A percentile compares a stretch with the other conserved stretches of the same genome.
These are phyloP conservation scores for Naganishia onofrii DNA, from an alignment of 768 basidiomycete species.

Conservation along the genomic window DNA sequence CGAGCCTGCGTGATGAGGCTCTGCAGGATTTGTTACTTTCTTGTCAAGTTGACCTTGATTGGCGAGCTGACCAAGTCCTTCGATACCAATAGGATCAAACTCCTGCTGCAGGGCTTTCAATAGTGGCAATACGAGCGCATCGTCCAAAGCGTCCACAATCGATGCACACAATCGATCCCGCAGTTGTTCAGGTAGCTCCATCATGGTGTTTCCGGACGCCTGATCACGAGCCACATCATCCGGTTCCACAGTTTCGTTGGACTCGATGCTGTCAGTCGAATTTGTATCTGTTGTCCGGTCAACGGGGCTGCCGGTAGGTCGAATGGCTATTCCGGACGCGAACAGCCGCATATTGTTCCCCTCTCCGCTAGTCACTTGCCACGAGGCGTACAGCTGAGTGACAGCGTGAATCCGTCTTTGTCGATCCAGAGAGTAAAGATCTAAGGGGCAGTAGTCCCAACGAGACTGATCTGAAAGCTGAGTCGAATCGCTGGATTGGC, in stretches of 20 bases:
- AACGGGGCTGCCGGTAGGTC: not conserved
- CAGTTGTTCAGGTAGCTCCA: not conserved
- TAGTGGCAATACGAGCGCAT: constrained; percentile 59
- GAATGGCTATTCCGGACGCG: constrained; percentile 42
- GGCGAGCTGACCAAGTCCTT: constrained; percentile 61
- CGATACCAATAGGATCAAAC: constrained; percentile 80
- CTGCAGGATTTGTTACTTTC: not conserved
- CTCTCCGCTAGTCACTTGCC: constrained; percentile 64
- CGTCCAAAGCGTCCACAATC: constrained; percentile 58
- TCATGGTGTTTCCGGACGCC: not conserved
- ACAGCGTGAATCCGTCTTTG: constrained; percentile 66
- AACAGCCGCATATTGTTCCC: constrained; percentile 84
- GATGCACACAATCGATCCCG: constrained; percentile 39
- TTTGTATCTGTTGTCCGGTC: not conserved
- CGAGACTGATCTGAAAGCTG: too few relatives aligned
- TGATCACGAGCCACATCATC: not conserved
- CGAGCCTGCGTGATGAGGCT: not conserved
- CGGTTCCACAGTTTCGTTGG: not conserved
- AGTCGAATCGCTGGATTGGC: too few relatives aligned
- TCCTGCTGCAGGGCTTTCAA: constrained; percentile 67
- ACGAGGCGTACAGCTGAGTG: constrained; percentile 52
- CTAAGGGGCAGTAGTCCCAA: constrained; percentile 74
- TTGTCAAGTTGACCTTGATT: constrained; percentile 32
- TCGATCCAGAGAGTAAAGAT: constrained; percentile 74
- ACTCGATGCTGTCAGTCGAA: not conserved